Evolutionary conservation across 768 basidiomycete species (phyloP).

Genomic region (Symmetrospora coprosmae): DNA sequence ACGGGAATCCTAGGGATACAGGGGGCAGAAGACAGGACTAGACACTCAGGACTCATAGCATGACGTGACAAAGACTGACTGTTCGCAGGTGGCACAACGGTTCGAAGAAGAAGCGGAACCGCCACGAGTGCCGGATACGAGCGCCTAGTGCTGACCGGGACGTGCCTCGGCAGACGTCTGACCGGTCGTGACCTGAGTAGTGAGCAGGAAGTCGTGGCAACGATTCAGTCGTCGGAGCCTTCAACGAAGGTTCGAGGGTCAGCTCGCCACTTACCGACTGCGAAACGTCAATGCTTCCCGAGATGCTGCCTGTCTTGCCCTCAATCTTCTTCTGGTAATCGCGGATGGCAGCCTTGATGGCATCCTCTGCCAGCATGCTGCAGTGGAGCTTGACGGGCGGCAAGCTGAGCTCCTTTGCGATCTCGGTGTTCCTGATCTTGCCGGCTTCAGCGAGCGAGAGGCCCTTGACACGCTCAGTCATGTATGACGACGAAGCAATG

Average conservation of each 20-base stretch:
- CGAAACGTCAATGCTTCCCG: slow-evolving; percentile 52
- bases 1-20: too few species aligned
- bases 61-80: too few species aligned
- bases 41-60: too few species aligned
- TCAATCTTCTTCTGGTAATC: slow-evolving; percentile 73
- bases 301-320: slow-evolving; percentile 41
- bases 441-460: slow-evolving; percentile 85
- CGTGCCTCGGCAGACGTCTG: slow-evolving; percentile 1
- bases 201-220: background rate
- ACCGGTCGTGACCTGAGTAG: slow-evolving; percentile 15
- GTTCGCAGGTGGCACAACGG: too few species aligned
- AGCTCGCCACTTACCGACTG: slow-evolving; percentile 21
- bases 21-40: too few species aligned
- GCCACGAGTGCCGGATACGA: too few species aligned
- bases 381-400: slow-evolving; percentile 95
- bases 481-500: slow-evolving; percentile 92
- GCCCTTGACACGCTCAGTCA: slow-evolving; percentile 97
- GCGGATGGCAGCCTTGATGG: slow-evolving; percentile 93
- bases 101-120: too few species aligned
- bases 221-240: background rate
- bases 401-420: slow-evolving; percentile 86
- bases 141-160: slow-evolving; percentile 9
- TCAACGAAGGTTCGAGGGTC: background rate
- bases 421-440: slow-evolving; percentile 96
- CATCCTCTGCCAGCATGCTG: slow-evolving; percentile 94